Evolutionary conservation across 441 rosid species (phyloP), one percentile per base, ranked within the genome.

Genomic region (Brassica balearica): DNA sequence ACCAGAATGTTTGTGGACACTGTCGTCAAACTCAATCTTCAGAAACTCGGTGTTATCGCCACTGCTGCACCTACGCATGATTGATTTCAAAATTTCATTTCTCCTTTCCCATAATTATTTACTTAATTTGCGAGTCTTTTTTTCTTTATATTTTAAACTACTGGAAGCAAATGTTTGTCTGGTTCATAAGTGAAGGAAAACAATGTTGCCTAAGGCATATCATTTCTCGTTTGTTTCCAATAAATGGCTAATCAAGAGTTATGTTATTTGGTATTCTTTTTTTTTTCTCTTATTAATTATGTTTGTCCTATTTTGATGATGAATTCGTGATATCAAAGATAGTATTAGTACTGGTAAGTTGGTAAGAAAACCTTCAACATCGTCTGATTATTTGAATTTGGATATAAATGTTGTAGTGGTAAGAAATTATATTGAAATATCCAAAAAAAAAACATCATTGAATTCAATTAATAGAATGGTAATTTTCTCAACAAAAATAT

Each of bases 1-100:
- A 88, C 97, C 0, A 87, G 88, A 86, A 89, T 91, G 94, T 93
- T 93, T 43, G 93, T 77, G 22, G 98, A 93, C 65, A 93, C 98
- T 58, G 97, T 93, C 17, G 91, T 93, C n/a, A 91, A 91, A 83
- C 85, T 89, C 84, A 87, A 89, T 72, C 87, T 90, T 32, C 91
- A 89, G 32, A 88, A 87, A 84, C 88, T 90, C 7, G 91, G 80
- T 29, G 81, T 84, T 25, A 85, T 80, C n/a, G 84, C 92, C 36
- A 71, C 78, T 12, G 9, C 65, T 61, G 32, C 65, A 60, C 15
- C 65, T 9, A 20, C 46, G 58, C 64, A 61, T 20, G 58, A 69
- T 8, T 77, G 56, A 77, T 62, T 34, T 43, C 6, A n/a, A 20
- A 22, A 34, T 34, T 55, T 74, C 20, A 48, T 63, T 46, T 73